Evolutionary conservation across 495 filamentous ascomycete species (phyloP).

Genomic region (Penicillium bovifimosum): DNA sequence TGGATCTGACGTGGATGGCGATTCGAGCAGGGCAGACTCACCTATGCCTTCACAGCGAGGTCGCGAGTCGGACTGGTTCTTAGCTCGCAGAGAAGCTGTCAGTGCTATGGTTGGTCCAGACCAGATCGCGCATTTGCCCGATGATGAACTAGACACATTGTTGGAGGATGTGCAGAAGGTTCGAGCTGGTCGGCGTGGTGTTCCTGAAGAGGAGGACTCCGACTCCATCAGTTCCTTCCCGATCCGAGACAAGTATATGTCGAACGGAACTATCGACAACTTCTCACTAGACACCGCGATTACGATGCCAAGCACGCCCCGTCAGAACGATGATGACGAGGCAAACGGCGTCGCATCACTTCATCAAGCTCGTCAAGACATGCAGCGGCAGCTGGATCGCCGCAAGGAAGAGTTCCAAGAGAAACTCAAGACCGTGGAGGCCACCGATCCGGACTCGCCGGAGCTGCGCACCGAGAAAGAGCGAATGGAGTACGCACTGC

Average conservation of each 20-base stretch:
- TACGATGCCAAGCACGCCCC: conserved; percentile 90
- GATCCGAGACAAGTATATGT: conserved; percentile 91
- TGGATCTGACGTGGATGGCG: conserved; percentile 62
- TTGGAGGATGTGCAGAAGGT: conserved; percentile 93
- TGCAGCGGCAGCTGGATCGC: conserved; percentile 81
- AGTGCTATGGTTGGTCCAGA: conserved; percentile 85
- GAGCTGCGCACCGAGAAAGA: conserved; percentile 80
- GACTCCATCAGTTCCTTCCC: conserved; percentile 87
- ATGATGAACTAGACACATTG: conserved; percentile 91
- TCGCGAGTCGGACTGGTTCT: conserved; percentile 92
- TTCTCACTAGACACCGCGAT: conserved; percentile 92
- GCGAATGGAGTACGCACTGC: conserved; percentile 79
- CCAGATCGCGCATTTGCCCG: conserved; percentile 79
- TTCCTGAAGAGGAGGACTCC: conserved; percentile 75
- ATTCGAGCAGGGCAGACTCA: conserved; percentile 70
- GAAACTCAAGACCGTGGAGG: conserved; percentile 72
- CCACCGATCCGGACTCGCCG: conserved; percentile 71
- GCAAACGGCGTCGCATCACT: conserved; percentile 59
- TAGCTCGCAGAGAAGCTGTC: conserved; percentile 88
- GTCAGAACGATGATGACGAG: conserved; percentile 64
- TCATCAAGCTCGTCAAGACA: conserved; percentile 71
- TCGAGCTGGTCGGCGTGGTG: conserved; percentile 71
- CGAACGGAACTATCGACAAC: conserved; percentile 90
- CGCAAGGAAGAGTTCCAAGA: conserved; percentile 78
- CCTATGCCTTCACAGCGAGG: conserved; percentile 62